A percentile compares a stretch with the other conserved stretches of the same genome.
Conservation (phyloP, 352 stramenopile species). For the Globisporangium ultimum region DNA sequence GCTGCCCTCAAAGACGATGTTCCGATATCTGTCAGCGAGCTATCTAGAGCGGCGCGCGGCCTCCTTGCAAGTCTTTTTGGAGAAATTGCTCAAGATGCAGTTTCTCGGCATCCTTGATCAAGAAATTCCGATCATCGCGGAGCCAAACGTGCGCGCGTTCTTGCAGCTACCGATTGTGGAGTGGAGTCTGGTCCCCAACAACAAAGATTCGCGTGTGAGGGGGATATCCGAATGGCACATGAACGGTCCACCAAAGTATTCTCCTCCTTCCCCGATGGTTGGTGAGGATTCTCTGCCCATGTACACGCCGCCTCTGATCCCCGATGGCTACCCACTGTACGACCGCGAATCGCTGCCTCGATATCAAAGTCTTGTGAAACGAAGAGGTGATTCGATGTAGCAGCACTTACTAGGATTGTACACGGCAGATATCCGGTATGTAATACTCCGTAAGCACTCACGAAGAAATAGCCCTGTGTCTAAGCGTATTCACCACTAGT, state of each 20-base stretch:
- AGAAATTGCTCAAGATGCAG: conserved; percentile 45
- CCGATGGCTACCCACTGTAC: conserved; percentile 21
- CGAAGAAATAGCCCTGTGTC: too few species aligned
- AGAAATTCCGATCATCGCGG: conserved; percentile 58
- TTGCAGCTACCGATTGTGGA: conserved; percentile 63
- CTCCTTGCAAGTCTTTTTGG: conserved; percentile 60
- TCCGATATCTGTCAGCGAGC: conserved; percentile 44
- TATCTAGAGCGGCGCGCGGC: conserved; percentile 64
- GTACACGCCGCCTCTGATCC: conserved; percentile 25
- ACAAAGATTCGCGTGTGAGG: conserved; percentile 3
- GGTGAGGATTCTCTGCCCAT: conserved; percentile 15
- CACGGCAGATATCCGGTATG: too few species aligned
- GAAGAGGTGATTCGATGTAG: conserved; percentile 60
- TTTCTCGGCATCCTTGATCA: conserved; percentile 71
- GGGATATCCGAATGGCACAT: conserved; percentile 3
- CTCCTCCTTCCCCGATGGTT: conserved; percentile 19
- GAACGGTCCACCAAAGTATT: conserved; percentile 16
- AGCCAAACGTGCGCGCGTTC: conserved; percentile 64
- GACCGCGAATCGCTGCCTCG: conserved; percentile 19
- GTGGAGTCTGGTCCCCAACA: conserved; percentile 65
- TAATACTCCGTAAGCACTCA: too few species aligned
- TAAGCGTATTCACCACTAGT: background rate
- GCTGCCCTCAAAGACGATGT: conserved; percentile 75
- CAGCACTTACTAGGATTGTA: too few species aligned
- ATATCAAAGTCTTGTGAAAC: conserved; percentile 31